Evolutionary conservation across 768 basidiomycete genomes (phyloP).

Genomic region (Leccinum arenicola): DNA sequence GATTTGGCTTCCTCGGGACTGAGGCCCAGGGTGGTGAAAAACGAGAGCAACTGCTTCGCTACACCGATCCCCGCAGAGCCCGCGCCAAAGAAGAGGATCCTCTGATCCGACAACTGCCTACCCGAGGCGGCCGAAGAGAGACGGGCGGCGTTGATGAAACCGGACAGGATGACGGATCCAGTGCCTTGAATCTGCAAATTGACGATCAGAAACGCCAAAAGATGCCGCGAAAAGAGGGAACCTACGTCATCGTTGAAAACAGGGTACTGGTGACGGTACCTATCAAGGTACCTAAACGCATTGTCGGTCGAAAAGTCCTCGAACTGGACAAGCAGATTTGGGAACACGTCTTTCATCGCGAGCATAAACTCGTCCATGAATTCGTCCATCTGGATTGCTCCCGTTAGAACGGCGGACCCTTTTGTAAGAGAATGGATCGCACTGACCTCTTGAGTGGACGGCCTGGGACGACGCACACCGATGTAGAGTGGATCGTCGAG

Average conservation of each 20-base stretch:
- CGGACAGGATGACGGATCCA: conserved; percentile 71
- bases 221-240: not conserved
- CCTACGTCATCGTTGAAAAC: conserved; percentile 76
- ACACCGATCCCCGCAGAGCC: conserved; percentile 55
- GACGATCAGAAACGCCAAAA: not conserved
- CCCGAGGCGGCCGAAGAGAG: conserved; percentile 49
- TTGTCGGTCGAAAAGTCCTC: conserved; percentile 79
- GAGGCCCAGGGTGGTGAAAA: conserved; percentile 53
- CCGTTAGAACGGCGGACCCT: not conserved
- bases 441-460: conserved; percentile 40
- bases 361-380: conserved; percentile 80
- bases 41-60: conserved; percentile 47
- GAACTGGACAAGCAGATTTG: conserved; percentile 67
- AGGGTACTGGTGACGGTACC: conserved; percentile 54
- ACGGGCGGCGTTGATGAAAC: conserved; percentile 71
- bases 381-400: conserved; percentile 49
- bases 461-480: conserved; percentile 59
- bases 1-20: conserved; percentile 62
- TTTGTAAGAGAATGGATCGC: not conserved
- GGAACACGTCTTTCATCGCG: conserved; percentile 62
- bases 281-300: conserved; percentile 70
- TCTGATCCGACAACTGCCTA: conserved; percentile 44
- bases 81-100: conserved; percentile 56
- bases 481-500: conserved; percentile 74
- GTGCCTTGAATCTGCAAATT: conserved; percentile 60